phyloP scores from a whole-genome alignment of 2,329 filamentous ascomycete species.

The Aureobasidium uvarum region DNA sequence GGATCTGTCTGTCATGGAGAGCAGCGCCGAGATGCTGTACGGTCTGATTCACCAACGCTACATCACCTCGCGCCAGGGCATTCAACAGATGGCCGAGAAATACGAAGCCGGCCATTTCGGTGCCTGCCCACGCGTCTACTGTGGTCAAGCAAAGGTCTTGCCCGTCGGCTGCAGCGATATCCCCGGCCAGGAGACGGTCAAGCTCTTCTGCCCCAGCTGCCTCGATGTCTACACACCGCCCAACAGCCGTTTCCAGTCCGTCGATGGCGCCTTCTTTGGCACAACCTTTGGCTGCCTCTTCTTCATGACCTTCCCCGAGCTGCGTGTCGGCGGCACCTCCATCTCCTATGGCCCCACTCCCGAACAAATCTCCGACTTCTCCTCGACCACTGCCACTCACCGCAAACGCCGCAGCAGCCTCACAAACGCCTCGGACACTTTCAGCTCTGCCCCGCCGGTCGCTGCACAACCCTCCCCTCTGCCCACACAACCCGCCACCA shows the following conservation, averaged over 20 bases:
- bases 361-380: slow-evolving; percentile 22
- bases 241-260: slow-evolving; percentile 94
- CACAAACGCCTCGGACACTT: slow-evolving; percentile 26
- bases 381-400: slow-evolving; percentile 21
- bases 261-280: slow-evolving; percentile 97
- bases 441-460: slow-evolving; percentile 30
- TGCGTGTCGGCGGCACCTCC: slow-evolving; percentile 63
- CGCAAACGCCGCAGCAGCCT: slow-evolving; percentile 29
- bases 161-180: slow-evolving; percentile 94
- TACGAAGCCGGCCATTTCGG: slow-evolving; percentile 97
- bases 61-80: slow-evolving; percentile 92
- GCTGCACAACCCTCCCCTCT: slow-evolving; percentile 27
- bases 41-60: slow-evolving; percentile 98
- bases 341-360: slow-evolving; percentile 26
- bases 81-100: slow-evolving; percentile 99
- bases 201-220: slow-evolving; percentile 96
- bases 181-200: slow-evolving; percentile 94
- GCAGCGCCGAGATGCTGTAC: slow-evolving; percentile 96
- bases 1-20: slow-evolving; percentile 93
- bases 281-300: slow-evolving; percentile 96
- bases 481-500: slow-evolving; percentile 52
- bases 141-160: slow-evolving; percentile 83
- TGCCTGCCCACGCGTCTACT: slow-evolving; percentile 89
- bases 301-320: slow-evolving; percentile 97
- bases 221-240: slow-evolving; percentile 96